A percentile compares a stretch with the other conserved stretches of the same genome.
Conservation (phyloP, 805 yeast species). For the Ogataea neopini region DNA sequence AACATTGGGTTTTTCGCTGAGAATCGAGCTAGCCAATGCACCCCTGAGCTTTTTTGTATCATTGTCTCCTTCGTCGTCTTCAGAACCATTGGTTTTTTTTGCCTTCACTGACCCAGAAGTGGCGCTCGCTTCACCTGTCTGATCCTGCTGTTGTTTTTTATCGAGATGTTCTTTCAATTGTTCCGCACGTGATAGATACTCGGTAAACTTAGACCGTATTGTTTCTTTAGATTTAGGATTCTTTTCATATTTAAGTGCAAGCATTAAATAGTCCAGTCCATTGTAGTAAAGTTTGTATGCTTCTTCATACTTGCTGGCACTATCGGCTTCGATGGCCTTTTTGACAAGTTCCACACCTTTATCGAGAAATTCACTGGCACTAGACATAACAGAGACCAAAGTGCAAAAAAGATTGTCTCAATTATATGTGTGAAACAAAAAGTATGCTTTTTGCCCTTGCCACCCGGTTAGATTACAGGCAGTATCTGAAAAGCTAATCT, state of each 20-base stretch:
- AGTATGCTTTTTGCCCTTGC: not conserved
- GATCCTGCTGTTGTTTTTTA: conserved; percentile 47
- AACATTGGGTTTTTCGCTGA: conserved; percentile 89
- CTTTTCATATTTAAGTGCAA: conserved; percentile 93
- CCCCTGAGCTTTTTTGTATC: conserved; percentile 89
- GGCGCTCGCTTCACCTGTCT: conserved; percentile 52
- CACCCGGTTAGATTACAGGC: not conserved
- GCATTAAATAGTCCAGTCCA: conserved; percentile 92
- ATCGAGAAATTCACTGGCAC: conserved; percentile 67
- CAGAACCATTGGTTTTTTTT: conserved; percentile 44
- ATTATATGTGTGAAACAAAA: not conserved
- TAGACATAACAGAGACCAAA: conserved; percentile 25
- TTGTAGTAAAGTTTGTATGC: conserved; percentile 91
- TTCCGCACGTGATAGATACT: conserved; percentile 90
- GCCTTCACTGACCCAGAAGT: conserved; percentile 60
- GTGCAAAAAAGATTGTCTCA: not conserved
- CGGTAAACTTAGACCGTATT: conserved; percentile 85
- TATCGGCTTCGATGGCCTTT: conserved; percentile 92
- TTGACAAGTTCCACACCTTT: conserved; percentile 96
- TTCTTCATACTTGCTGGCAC: conserved; percentile 85
- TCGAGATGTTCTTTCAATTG: conserved; percentile 88
- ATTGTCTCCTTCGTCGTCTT: conserved; percentile 67
- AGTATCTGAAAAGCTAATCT: not conserved
- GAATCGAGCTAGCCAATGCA: conserved; percentile 88
- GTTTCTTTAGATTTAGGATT: conserved; percentile 86